Base-by-base conservation (phyloP, 176 grass and related monocot genomes). In the Carex cristatella region DNA sequence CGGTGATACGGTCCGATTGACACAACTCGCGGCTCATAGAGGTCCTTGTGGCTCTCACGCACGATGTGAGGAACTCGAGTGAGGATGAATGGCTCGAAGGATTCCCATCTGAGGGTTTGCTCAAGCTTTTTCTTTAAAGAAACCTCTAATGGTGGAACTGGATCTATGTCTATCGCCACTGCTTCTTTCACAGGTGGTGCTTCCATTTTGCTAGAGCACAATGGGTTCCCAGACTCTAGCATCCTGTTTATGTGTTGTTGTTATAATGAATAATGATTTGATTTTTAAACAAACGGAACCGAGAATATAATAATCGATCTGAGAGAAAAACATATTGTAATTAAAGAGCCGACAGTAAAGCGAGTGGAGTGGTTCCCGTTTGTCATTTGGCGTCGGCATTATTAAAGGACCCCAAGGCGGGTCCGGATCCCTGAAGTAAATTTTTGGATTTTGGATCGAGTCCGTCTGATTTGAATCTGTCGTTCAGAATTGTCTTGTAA, bases 11-110 rank as follows among this genome's bases (percentile, higher is more conserved):
- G 83, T 16, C 83, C 83, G 31, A 84, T 61, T 0, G 84, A 86
- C 66, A 86, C 70, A 18, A 86, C 48, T 18, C 74, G 73, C n/a
- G 85, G 85, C 77, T 87, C 85, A 28, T 87, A 87, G 33, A 69
- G 74, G 15, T 87, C 51, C 64, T 37, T 55, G 61, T 71, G 23
- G 46, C 1, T 80, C 10, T 81, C 42, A 3, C 85, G 76, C 48
- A 87, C 10, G 23, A 80, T n/a, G 30, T n/a, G 61, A 38, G 84
- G 84, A 3, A 86, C 59, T 1, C 59, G 70, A 28, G 76, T 79
- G 71, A 86, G 60, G 84, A 33, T 64, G 71, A 84, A 84, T 1
- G 44, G 63, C 48, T 73, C 64, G 16, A 78, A 78, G 51, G 74
- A 49, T 35, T 81, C 79, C 79, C 79, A 81, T 65, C n/a, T 46